Base-by-base conservation (phyloP, 2,329 filamentous ascomycete genomes). In the Neobulgaria alba region DNA sequence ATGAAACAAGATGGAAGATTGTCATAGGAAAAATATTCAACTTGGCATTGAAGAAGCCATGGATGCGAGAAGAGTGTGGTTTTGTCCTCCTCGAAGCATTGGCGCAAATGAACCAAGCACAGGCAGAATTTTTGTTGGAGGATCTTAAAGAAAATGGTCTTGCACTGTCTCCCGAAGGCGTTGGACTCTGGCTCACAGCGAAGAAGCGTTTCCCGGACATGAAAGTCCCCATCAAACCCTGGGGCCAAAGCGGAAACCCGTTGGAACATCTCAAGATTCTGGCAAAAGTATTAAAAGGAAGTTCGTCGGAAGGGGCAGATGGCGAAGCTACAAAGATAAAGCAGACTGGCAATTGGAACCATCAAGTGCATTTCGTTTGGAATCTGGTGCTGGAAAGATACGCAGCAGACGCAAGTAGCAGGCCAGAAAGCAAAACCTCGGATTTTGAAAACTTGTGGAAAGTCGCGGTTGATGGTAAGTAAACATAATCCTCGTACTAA, bases 301-400 rank as follows among this genome's bases (percentile, higher is more conserved):
- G 71, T 43, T 70, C 78, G 40, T 72, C 72, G 30, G 65, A 69
- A 17, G 65, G 64, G 3, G 65, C 68, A 30, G 65, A 68, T 30
- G 68, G 74, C 9, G 62, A 60, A 2, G 61, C 64, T 23, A 61
- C 64, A 16, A 55, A 61, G 15, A 58, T 52, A 5, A 58, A 56
- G 36, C 61, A 64, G 57, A 81, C 84, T 46, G 81, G 83, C 14
- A 81, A 79, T 46, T 89, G 86, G 72, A 87, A 79, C 41, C 77
- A 84, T 1, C 84, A 87, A 55, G 68, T 93, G 41, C 85, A 88
- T 54, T 94, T 93, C 59, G 85, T 87, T 0, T 95, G 90, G 92
- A 77, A 85, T 49, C 64, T 89, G 18, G 75, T 95, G 15, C 61
- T 95, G n/a, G 63, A 57, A 1, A 67, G 72, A 44, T 77, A 71